A percentile compares a stretch with the other conserved stretches of the same genome.
Evolutionary conservation across 345 rosid genomes (phyloP).

Genomic region (Carallia pectinifolia): DNA sequence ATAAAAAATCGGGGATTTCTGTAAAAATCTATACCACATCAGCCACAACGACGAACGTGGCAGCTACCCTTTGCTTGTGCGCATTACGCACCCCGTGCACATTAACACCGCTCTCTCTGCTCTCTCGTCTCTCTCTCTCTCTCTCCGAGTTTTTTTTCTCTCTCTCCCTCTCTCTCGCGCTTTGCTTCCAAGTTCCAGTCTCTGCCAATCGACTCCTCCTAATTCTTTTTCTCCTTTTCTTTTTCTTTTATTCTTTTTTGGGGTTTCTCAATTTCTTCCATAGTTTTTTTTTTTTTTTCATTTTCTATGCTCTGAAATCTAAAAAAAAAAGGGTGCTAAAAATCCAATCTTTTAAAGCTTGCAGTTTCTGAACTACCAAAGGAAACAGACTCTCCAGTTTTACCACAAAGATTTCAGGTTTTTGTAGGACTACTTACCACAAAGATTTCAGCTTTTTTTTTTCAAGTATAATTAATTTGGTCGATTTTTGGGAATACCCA

Average conservation of each 20-base stretch:
- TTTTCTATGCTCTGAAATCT: neutral
- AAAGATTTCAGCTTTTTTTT: too few relatives aligned
- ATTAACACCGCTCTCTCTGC: too few relatives aligned
- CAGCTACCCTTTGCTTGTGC: conserved; percentile 19
- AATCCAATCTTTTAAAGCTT: neutral
- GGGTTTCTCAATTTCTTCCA: too few relatives aligned
- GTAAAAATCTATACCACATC: too few relatives aligned
- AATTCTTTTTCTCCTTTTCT: neutral
- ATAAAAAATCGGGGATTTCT: too few relatives aligned
- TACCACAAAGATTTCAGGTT: neutral
- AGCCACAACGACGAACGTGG: conserved; percentile 3
- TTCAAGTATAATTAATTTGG: neutral
- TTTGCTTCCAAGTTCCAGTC: neutral
- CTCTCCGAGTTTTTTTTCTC: neutral
- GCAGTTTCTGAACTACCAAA: neutral
- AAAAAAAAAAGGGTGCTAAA: too few relatives aligned
- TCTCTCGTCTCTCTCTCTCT: conserved; percentile 1
- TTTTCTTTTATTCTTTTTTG: neutral
- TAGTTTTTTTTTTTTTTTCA: neutral
- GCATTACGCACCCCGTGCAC: conserved; percentile 23
- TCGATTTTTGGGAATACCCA: conserved; percentile 12
- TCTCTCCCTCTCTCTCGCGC: neutral
- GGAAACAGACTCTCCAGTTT: neutral
- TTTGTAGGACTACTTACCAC: neutral
- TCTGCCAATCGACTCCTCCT: neutral